These are phyloP conservation scores for Beauveria sp. DNA, from an alignment of 2,329 filamentous ascomycete genomes.

Conservation along the genomic window DNA sequence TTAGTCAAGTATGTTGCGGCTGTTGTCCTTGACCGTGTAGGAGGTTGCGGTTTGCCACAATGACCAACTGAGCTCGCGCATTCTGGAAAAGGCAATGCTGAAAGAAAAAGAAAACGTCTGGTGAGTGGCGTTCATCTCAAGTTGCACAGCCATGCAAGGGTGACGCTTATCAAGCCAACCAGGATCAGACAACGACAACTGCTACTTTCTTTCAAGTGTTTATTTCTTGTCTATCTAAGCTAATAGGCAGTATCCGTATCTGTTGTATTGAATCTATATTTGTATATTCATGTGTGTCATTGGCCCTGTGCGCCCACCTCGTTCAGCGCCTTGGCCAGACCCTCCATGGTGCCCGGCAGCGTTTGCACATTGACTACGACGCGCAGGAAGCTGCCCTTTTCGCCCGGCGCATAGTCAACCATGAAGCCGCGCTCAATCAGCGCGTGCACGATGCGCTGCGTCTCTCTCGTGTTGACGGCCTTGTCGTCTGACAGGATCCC, in stretches of 20 bases:
- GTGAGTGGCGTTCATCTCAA: too few relatives aligned
- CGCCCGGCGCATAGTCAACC: conserved; percentile 54
- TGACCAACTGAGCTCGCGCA: too few relatives aligned
- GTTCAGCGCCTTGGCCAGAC: conserved; percentile 46
- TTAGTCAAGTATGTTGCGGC: too few relatives aligned
- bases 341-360: conserved; percentile 41
- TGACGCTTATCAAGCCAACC: too few relatives aligned
- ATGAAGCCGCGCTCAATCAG: conserved; percentile 49
- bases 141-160: too few relatives aligned
- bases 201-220: too few relatives aligned
- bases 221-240: too few relatives aligned
- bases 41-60: too few relatives aligned
- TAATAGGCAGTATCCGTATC: not conserved
- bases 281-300: not conserved
- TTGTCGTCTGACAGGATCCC: conserved; percentile 38
- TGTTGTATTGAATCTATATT: not conserved
- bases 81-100: too few relatives aligned
- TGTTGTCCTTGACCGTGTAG: too few relatives aligned
- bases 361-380: conserved; percentile 54
- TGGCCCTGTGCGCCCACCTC: conserved; percentile 28
- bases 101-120: too few relatives aligned
- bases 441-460: conserved; percentile 39
- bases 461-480: conserved; percentile 41
- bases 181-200: too few relatives aligned
- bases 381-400: conserved; percentile 49